These are phyloP conservation scores for Dryas drummondii DNA, from an alignment of 306 rosid genomes.

Conservation along the genomic window DNA sequence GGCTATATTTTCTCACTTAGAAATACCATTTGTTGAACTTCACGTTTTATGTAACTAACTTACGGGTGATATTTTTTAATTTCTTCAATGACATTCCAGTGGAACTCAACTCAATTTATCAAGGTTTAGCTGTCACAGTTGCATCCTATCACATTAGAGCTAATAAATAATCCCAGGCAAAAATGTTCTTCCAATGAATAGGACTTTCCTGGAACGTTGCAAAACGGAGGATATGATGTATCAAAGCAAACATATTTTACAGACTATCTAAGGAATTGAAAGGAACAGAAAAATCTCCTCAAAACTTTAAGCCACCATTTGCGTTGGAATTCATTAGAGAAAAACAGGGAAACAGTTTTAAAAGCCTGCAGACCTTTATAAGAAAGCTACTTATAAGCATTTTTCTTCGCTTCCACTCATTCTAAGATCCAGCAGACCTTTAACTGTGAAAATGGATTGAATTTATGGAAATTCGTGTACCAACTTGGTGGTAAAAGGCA, in stretches of 20 bases:
- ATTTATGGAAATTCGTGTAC: background rate
- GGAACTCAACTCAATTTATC: background rate
- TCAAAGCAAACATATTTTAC: slow-evolving; percentile 7
- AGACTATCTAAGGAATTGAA: background rate
- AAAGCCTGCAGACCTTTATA: background rate
- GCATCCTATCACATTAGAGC: slow-evolving; percentile 2
- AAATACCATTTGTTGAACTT: too few species aligned
- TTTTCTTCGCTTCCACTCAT: background rate
- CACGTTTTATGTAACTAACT: background rate
- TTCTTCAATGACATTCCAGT: background rate
- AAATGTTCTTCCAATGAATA: background rate
- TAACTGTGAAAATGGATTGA: background rate
- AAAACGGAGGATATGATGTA: background rate
- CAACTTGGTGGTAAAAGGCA: background rate
- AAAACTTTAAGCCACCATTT: background rate
- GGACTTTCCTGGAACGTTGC: background rate
- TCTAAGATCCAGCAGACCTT: slow-evolving; percentile 4
- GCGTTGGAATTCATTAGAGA: background rate
- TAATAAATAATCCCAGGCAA: background rate
- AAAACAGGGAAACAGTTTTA: background rate
- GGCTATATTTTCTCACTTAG: too few species aligned
- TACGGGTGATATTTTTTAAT: background rate
- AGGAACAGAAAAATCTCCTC: background rate
- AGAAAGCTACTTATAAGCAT: background rate
- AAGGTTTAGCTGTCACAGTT: background rate